A percentile compares a stretch with the other conserved stretches of the same genome.
Conservation (phyloP, 2,329 filamentous ascomycete genomes). For the Beauveria scarabaeidicola region DNA sequence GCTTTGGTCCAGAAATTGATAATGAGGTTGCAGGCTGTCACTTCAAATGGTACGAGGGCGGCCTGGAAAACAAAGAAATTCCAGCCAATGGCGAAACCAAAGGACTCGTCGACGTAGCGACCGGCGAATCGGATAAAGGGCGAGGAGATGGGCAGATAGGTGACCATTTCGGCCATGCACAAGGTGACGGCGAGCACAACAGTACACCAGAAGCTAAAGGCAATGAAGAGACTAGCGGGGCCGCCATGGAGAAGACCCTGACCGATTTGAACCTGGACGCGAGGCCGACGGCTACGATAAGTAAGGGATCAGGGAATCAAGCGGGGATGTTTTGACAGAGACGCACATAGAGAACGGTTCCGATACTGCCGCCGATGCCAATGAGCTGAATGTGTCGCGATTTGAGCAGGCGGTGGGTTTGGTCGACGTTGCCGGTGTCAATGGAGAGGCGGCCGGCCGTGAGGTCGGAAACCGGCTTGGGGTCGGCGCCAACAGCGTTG, state of each 20-base stretch:
- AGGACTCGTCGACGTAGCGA: conserved; percentile 65
- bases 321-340: background rate
- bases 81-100: conserved; percentile 65
- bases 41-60: conserved; percentile 57
- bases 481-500: background rate
- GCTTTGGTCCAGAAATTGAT: conserved; percentile 55
- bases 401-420: conserved; percentile 46
- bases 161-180: conserved; percentile 67
- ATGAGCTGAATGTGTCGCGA: conserved; percentile 51
- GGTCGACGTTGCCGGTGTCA: conserved; percentile 21
- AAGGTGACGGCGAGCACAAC: conserved; percentile 53
- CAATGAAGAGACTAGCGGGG: conserved; percentile 48
- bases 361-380: conserved; percentile 57
- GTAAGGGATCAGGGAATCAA: background rate
- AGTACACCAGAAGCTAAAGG: conserved; percentile 53
- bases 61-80: conserved; percentile 68
- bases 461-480: background rate
- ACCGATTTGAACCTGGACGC: conserved; percentile 44
- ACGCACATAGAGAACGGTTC: conserved; percentile 49
- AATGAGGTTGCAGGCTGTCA: conserved; percentile 56
- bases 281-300: conserved; percentile 14
- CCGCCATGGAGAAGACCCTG: conserved; percentile 49
- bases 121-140: conserved; percentile 73
- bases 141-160: conserved; percentile 66
- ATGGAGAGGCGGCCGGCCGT: conserved; percentile 14